Base-by-base conservation (phyloP, 352 stramenopile genomes). In the Blastocystis sp. region DNA sequence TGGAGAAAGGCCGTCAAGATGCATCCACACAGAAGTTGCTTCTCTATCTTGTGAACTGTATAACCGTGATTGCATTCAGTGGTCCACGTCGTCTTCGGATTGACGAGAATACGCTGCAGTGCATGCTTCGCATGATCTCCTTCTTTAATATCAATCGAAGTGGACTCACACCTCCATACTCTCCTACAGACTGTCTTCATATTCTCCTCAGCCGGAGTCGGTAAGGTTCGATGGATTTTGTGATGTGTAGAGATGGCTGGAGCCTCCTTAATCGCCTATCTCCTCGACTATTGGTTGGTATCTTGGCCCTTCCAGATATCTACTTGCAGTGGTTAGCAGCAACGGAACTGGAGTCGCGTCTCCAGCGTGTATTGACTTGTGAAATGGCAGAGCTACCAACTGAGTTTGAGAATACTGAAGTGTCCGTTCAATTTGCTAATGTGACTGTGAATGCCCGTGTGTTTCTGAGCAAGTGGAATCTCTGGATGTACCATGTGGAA, bases 1-100 rank as follows among this genome's bases (percentile, higher is more conserved):
- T 16, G 5, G 16, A 24, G 32, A 14, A 24, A 14, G 35, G 27
- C 21, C 32, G 29, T 12, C 42, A 37, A 49, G 16, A n/a, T 21
- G 29, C 1, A 14, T 51, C 29, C 27, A 27, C 27, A n/a, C 54
- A 74, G 63, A 37, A 49, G 27, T 16, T 46, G 27, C 63, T 74
- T 49, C 63, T 74, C 7, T 74, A 52, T 43, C 63, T 74, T 11
- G 29, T 74, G 63, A 74, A 74, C 63, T 19, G 27, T 43, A 43
- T 74, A 1, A 49, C 35, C 1, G 27, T 74, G 29, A 37, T 74
- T 3, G 63, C 63, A 1, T 74, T 74, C 63, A 52, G 19, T n/a
- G 63, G 32, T 7, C 11, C 19, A n/a, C 63, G 63, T 27, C 35
- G 32, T 14, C 19, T n/a, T 32, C 27, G 27, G 5, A 61, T 61